Conservation (phyloP, 2,329 filamentous ascomycete species). For the Onygenales sp. region DNA sequence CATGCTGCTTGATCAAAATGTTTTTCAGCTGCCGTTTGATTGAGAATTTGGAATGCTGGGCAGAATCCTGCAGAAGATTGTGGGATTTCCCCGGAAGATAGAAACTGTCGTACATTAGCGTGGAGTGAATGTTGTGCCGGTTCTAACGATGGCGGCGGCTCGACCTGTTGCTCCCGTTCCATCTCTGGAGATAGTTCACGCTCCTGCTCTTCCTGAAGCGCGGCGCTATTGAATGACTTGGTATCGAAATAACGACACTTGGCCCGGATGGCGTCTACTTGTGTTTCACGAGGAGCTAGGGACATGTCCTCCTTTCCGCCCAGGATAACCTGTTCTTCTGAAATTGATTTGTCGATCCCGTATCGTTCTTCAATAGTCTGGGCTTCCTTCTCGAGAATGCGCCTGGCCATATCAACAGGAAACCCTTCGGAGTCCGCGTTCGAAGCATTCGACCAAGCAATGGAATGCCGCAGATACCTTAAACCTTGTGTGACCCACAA, state of each 20-base stretch:
- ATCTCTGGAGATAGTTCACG: constrained; percentile 47
- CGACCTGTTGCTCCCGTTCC: constrained; percentile 49
- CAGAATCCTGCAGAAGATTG: constrained; percentile 23
- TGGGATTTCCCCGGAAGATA: neutral
- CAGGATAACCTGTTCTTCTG: constrained; percentile 5
- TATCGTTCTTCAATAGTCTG: constrained; percentile 6
- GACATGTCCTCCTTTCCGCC: constrained; percentile 1
- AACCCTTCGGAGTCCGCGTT: neutral
- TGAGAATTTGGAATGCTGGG: constrained; percentile 38
- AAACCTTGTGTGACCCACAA: constrained; percentile 54
- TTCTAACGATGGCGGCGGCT: constrained; percentile 34
- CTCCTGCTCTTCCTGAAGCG: constrained; percentile 57
- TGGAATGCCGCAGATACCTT: constrained; percentile 36
- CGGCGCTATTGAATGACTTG: constrained; percentile 22
- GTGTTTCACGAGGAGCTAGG: neutral
- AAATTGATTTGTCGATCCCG: neutral
- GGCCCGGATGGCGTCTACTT: constrained; percentile 16
- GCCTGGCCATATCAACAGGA: constrained; percentile 3
- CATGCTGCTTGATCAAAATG: constrained; percentile 17
- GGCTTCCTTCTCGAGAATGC: constrained; percentile 8
- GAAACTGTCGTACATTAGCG: neutral
- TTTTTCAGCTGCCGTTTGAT: constrained; percentile 15
- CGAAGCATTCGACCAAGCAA: neutral
- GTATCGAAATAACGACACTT: constrained; percentile 31
- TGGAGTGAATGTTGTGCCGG: constrained; percentile 28